These are phyloP conservation scores for Cercospora janseana DNA, from an alignment of 2,329 filamentous ascomycete species.

Conservation along the genomic window DNA sequence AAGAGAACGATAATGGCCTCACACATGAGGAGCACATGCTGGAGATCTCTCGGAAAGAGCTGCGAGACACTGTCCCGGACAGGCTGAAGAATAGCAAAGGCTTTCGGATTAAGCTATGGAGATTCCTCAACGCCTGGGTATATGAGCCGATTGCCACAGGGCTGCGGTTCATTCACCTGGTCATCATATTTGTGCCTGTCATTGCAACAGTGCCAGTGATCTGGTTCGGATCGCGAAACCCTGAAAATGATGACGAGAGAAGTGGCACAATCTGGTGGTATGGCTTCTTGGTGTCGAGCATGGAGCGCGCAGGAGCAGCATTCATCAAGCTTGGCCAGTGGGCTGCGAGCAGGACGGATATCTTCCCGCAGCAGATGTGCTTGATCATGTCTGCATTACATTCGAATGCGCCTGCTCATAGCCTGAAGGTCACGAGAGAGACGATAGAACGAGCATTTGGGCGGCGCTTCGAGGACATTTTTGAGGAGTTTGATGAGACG, in stretches of 20 bases:
- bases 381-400: constrained; percentile 90
- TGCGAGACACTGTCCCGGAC: constrained; percentile 65
- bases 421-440: constrained; percentile 71
- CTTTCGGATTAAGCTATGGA: constrained; percentile 58
- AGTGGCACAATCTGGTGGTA: constrained; percentile 94
- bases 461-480: constrained; percentile 81
- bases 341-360: constrained; percentile 93
- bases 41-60: constrained; percentile 73
- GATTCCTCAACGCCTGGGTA: constrained; percentile 70
- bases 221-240: constrained; percentile 69
- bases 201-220: constrained; percentile 74
- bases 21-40: constrained; percentile 87
- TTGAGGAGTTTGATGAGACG: constrained; percentile 88
- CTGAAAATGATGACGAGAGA: constrained; percentile 69
- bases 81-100: constrained; percentile 60
- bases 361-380: constrained; percentile 92
- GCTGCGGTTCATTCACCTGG: constrained; percentile 80
- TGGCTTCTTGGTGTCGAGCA: constrained; percentile 75
- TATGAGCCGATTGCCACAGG: constrained; percentile 83
- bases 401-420: constrained; percentile 90
- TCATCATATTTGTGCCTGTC: constrained; percentile 87
- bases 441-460: constrained; percentile 83
- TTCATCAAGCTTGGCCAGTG: constrained; percentile 99
- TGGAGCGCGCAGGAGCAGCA: constrained; percentile 90
- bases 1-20: constrained; percentile 49